phyloP scores from a whole-genome alignment of 2,329 filamentous ascomycete genomes.

The Aureobasidium vineae region DNA sequence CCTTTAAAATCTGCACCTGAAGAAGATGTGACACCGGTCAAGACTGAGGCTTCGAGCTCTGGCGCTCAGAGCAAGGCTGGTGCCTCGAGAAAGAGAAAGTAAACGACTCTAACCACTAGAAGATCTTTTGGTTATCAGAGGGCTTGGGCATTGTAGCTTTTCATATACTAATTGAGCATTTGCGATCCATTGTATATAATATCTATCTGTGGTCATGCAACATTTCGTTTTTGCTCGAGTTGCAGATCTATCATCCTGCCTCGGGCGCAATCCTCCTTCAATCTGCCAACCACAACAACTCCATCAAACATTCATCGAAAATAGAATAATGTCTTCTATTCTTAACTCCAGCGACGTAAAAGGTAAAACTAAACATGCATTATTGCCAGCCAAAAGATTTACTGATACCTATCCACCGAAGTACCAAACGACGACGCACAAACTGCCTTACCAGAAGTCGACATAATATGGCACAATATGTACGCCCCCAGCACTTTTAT shows the following conservation, averaged over 20 bases:
- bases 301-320: neutral
- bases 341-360: neutral
- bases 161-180: neutral
- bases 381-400: too few species aligned
- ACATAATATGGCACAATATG: constrained; percentile 16
- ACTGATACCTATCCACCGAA: too few species aligned
- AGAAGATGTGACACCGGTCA: constrained; percentile 25
- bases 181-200: neutral
- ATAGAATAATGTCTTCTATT: neutral
- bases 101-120: neutral
- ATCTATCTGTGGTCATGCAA: too few species aligned
- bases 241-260: neutral
- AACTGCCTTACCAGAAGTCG: neutral
- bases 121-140: neutral
- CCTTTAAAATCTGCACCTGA: constrained; percentile 40
- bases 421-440: neutral
- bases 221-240: too few species aligned
- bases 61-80: constrained; percentile 23
- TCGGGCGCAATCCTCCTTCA: neutral
- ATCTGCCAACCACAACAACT: neutral
- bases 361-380: neutral
- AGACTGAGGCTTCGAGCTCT: constrained; percentile 26
- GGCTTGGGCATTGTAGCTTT: neutral
- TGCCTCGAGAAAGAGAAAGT: constrained; percentile 34
- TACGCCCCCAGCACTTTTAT: constrained; percentile 6